These are phyloP conservation scores for Datisca glomerata DNA, from an alignment of 306 rosid genomes.

Conservation along the genomic window DNA sequence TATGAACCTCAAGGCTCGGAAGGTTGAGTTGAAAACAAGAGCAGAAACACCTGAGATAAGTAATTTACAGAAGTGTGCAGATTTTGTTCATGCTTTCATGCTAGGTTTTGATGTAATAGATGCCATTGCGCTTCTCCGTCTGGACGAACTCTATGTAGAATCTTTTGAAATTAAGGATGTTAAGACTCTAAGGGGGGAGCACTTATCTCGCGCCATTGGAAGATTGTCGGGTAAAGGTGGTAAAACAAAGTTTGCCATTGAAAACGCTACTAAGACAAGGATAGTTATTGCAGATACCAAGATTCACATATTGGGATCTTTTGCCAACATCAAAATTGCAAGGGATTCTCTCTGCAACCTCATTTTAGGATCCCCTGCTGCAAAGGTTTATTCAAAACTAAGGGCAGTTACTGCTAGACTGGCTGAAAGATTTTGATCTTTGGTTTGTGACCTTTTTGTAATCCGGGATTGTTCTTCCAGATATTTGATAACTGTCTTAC, in stretches of 20 bases:
- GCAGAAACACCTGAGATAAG: slow-evolving; percentile 69
- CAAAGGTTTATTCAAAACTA: slow-evolving; percentile 68
- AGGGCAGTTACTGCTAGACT: slow-evolving; percentile 71
- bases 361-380: slow-evolving; percentile 82
- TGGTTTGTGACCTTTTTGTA: too few relatives aligned
- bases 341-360: slow-evolving; percentile 82
- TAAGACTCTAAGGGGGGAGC: slow-evolving; percentile 70
- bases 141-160: slow-evolving; percentile 85
- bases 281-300: slow-evolving; percentile 78
- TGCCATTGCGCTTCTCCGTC: slow-evolving; percentile 60
- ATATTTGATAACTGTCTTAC: too few relatives aligned
- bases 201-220: slow-evolving; percentile 84
- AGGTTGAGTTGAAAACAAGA: slow-evolving; percentile 71
- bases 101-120: slow-evolving; percentile 80
- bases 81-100: slow-evolving; percentile 89
- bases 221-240: slow-evolving; percentile 85
- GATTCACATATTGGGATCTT: slow-evolving; percentile 81
- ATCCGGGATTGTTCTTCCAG: too few relatives aligned
- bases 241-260: slow-evolving; percentile 76
- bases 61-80: slow-evolving; percentile 74
- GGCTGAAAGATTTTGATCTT: slow-evolving; percentile 63
- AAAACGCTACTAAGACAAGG: slow-evolving; percentile 77
- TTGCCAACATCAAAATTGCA: slow-evolving; percentile 68
- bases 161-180: slow-evolving; percentile 92
- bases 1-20: slow-evolving; percentile 77